These are phyloP conservation scores for Pulveroboletus sp. DNA, from an alignment of 768 basidiomycete species.

Conservation along the genomic window DNA sequence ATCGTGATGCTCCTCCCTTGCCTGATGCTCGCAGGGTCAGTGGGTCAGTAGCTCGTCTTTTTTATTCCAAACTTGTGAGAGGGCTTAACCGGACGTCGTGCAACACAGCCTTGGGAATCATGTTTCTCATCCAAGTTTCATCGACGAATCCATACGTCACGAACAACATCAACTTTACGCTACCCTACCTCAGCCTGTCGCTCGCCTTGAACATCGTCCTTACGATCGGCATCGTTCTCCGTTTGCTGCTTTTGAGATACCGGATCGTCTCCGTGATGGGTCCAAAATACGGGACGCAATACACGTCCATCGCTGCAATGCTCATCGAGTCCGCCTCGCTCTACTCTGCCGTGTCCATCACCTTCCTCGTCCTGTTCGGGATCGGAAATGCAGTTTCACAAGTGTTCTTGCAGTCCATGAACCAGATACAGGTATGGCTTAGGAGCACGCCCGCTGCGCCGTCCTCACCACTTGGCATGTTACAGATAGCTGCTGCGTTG, in stretches of 20 bases:
- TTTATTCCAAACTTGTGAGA: background rate
- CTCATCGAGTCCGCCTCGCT: constrained; percentile 33
- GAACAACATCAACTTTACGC: constrained; percentile 8
- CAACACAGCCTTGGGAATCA: constrained; percentile 3
- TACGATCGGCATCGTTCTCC: constrained; percentile 28
- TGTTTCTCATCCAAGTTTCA: constrained; percentile 10
- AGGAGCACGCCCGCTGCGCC: too few relatives aligned
- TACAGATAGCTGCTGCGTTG: constrained; percentile 1
- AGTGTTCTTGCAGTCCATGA: constrained; percentile 27
- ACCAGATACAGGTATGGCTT: constrained; percentile 25
- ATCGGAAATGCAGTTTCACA: constrained; percentile 20
- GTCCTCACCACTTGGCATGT: background rate
- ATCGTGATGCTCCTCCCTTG: constrained; percentile 6
- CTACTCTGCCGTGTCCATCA: constrained; percentile 24
- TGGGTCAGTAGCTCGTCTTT: background rate
- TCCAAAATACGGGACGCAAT: constrained; percentile 19
- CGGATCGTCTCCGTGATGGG: constrained; percentile 15
- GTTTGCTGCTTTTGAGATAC: constrained; percentile 23
- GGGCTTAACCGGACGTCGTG: background rate
- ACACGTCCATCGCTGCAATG: constrained; percentile 32
- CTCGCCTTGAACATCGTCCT: constrained; percentile 32
- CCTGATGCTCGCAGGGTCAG: constrained; percentile 8
- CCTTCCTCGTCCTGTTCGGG: constrained; percentile 30
- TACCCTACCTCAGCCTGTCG: constrained; percentile 26
- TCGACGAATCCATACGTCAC: constrained; percentile 12